A percentile compares a stretch with the other conserved stretches of the same genome.
These are phyloP conservation scores for Cydonia oblonga DNA, from an alignment of 331 rosid genomes.

Conservation along the genomic window DNA sequence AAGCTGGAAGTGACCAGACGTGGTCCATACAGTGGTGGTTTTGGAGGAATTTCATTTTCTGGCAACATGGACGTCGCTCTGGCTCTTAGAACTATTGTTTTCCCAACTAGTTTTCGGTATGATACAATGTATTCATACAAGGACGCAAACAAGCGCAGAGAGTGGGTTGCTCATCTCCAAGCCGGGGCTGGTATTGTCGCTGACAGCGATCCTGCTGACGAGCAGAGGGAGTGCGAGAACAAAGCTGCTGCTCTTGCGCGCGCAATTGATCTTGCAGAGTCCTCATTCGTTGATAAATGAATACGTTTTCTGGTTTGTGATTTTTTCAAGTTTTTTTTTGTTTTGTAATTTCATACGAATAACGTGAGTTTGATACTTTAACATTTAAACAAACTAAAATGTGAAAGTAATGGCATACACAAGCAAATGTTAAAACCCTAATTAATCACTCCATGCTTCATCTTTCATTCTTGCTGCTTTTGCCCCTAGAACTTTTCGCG, in stretches of 20 bases:
- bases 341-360: background rate
- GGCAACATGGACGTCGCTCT: constrained; percentile 92
- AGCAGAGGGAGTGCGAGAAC: constrained; percentile 91
- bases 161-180: constrained; percentile 90
- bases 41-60: constrained; percentile 77
- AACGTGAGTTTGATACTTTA: background rate
- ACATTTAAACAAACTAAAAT: too few relatives aligned
- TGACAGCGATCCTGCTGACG: constrained; percentile 83
- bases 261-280: constrained; percentile 93
- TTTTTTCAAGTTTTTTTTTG: background rate
- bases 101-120: constrained; percentile 64
- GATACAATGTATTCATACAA: constrained; percentile 88
- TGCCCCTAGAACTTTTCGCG: too few relatives aligned
- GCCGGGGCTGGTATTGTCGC: constrained; percentile 96
- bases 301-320: background rate
- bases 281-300: constrained; percentile 53
- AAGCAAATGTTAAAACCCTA: too few relatives aligned
- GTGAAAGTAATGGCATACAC: too few relatives aligned
- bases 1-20: constrained; percentile 79
- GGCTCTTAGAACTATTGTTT: constrained; percentile 73
- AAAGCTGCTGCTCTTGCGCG: constrained; percentile 90
- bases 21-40: constrained; percentile 92
- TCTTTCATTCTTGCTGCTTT: too few relatives aligned
- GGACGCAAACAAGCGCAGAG: constrained; percentile 57
- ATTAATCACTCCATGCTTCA: too few relatives aligned